Percentiles rank a stretch among this genome's conserved stretches.
Evolutionary conservation across 345 rosid genomes (phyloP).

Genomic region (Rubroshorea leprosula): DNA sequence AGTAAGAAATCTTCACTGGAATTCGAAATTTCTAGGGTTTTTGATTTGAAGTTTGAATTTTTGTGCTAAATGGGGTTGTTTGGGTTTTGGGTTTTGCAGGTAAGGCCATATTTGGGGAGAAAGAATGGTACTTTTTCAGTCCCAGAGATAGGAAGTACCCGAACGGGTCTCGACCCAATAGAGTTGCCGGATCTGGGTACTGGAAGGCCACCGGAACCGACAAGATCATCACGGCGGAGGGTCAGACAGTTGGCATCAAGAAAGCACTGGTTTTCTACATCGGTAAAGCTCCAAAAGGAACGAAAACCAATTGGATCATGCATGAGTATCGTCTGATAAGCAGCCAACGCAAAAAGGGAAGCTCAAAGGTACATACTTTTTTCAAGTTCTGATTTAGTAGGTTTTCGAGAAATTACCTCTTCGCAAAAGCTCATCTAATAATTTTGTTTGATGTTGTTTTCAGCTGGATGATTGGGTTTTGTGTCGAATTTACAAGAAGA

Average conservation of each 20-base stretch:
- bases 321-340: slow-evolving; percentile 87
- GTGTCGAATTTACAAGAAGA: slow-evolving; percentile 88
- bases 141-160: slow-evolving; percentile 94
- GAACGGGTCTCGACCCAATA: slow-evolving; percentile 86
- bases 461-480: slow-evolving; percentile 97
- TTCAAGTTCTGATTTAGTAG: not conserved
- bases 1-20: slow-evolving; percentile 30
- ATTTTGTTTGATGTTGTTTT: not conserved
- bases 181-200: slow-evolving; percentile 92
- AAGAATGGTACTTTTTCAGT: slow-evolving; percentile 95
- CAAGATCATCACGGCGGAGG: slow-evolving; percentile 58
- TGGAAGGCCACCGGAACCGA: slow-evolving; percentile 99
- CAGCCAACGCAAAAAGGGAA: slow-evolving; percentile 46
- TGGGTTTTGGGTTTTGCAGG: slow-evolving; percentile 26
- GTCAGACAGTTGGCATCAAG: slow-evolving; percentile 83
- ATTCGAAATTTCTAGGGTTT: not conserved
- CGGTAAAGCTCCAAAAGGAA: slow-evolving; percentile 91
- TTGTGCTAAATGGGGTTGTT: not conserved
- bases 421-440: too few species aligned
- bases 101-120: slow-evolving; percentile 83
- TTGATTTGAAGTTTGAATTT: not conserved
- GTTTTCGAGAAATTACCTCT: not conserved
- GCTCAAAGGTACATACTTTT: slow-evolving; percentile 49
- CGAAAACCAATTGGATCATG: slow-evolving; percentile 99
- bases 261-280: slow-evolving; percentile 86